phyloP scores from a whole-genome alignment of 331 rosid species.

The Rhamnella rubrinervis region DNA sequence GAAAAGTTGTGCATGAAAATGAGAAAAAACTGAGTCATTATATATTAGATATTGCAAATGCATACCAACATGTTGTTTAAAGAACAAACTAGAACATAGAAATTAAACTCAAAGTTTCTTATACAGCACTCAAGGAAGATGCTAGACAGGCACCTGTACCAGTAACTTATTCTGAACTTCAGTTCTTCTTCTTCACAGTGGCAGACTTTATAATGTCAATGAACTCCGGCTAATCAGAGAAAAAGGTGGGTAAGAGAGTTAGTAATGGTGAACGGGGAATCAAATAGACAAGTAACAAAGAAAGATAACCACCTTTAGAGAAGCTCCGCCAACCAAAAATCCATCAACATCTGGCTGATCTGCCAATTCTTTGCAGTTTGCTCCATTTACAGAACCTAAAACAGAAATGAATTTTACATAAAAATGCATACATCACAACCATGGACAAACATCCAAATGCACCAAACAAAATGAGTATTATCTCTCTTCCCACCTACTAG shows the following conservation, averaged over 20 bases:
- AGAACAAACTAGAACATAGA: constrained; percentile 21
- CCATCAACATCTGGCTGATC: constrained; percentile 84
- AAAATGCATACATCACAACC: not conserved
- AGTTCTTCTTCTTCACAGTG: constrained; percentile 62
- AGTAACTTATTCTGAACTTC: constrained; percentile 30
- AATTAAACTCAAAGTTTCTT: constrained; percentile 18
- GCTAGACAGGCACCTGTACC: constrained; percentile 21
- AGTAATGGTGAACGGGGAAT: constrained; percentile 14
- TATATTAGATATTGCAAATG: not conserved
- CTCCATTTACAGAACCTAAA: constrained; percentile 91
- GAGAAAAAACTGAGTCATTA: not conserved
- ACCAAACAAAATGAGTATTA: too few species aligned
- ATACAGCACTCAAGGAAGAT: not conserved
- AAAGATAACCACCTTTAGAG: constrained; percentile 56
- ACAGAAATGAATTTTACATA: constrained; percentile 1
- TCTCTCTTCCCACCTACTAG: too few species aligned
- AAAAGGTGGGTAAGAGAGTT: not conserved
- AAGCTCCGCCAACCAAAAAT: constrained; percentile 97
- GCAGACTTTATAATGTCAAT: constrained; percentile 80
- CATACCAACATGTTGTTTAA: not conserved
- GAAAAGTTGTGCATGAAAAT: too few species aligned
- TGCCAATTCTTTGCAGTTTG: constrained; percentile 81
- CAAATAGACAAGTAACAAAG: constrained; percentile 1
- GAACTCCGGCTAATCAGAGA: constrained; percentile 63
- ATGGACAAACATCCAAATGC: not conserved